Percentiles rank a stretch among this genome's conserved stretches.
phyloP scores from a whole-genome alignment of 768 basidiomycete genomes.

The Russula brevipes region DNA sequence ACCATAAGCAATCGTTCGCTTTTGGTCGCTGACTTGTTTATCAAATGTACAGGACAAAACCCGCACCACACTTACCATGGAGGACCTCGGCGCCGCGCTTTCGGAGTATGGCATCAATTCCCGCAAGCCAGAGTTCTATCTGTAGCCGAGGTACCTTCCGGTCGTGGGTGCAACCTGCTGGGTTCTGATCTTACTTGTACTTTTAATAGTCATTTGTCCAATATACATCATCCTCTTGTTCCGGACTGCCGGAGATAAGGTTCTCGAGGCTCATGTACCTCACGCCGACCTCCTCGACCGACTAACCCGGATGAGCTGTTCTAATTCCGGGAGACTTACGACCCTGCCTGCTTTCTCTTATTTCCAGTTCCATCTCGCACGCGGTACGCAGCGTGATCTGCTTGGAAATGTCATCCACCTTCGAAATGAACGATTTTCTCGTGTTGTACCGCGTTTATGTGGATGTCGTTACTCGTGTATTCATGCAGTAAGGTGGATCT shows the following conservation, averaged over 20 bases:
- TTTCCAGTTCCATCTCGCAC: conserved; percentile 69
- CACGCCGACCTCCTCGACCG: background rate
- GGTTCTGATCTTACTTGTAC: conserved; percentile 17
- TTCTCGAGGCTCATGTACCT: background rate
- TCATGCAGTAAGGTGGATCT: no score
- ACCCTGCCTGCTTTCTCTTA: no score
- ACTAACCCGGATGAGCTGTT: conserved; percentile 38
- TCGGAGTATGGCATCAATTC: conserved; percentile 95
- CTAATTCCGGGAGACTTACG: conserved; percentile 53
- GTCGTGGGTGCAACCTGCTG: conserved; percentile 8
- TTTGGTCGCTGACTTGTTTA: background rate
- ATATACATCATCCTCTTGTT: conserved; percentile 9
- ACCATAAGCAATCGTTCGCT: background rate
- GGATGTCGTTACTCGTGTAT: conserved; percentile 25
- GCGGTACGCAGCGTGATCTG: conserved; percentile 82
- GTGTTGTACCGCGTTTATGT: conserved; percentile 40
- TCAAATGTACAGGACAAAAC: conserved; percentile 69
- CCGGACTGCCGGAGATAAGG: background rate
- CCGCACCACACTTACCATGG: conserved; percentile 93
- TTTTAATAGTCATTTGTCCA: conserved; percentile 16
- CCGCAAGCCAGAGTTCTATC: conserved; percentile 90
- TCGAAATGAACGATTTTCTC: conserved; percentile 54
- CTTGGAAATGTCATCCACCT: conserved; percentile 75
- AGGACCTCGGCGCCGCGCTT: conserved; percentile 88
- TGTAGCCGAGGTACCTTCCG: conserved; percentile 38